These are phyloP conservation scores for Closterium sp. DNA, from an alignment of 139 green algal genomes.

Conservation along the genomic window DNA sequence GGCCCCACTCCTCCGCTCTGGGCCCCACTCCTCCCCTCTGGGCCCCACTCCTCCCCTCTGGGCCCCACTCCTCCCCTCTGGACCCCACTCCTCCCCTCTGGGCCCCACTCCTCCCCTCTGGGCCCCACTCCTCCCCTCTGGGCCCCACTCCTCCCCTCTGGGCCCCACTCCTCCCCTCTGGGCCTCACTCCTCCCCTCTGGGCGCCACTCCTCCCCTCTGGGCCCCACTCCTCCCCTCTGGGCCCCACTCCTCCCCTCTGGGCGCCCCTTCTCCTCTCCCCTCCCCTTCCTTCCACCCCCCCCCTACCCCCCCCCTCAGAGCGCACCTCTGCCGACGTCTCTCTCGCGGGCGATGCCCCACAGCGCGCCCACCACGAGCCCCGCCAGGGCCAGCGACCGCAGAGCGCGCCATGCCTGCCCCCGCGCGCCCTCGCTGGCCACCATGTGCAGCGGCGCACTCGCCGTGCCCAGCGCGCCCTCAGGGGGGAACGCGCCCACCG, in stretches of 20 bases:
- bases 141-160: too few species aligned
- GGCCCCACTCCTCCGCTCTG: neutral
- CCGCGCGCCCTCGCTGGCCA: constrained; percentile 68
- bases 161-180: too few species aligned
- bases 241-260: neutral
- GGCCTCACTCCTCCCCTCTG: too few species aligned
- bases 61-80: neutral
- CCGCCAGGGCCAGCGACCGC: constrained; percentile 78
- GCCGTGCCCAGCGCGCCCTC: constrained; percentile 47
- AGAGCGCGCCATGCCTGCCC: constrained; percentile 82
- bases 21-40: too few species aligned
- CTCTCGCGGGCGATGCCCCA: constrained; percentile 89
- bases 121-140: too few species aligned
- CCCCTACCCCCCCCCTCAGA: neutral
- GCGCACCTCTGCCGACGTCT: constrained; percentile 56
- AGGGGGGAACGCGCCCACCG: neutral
- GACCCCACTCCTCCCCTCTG: neutral
- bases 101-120: too few species aligned
- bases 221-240: neutral
- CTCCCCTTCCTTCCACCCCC: neutral
- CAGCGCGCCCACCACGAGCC: constrained; percentile 85
- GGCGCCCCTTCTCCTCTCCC: too few species aligned
- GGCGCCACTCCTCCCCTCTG: too few species aligned
- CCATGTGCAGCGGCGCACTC: constrained; percentile 49
- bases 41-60: too few species aligned